Percentiles rank a stretch among this genome's conserved stretches.
phyloP scores from a whole-genome alignment of 345 rosid species.

The Luvunga scandens region DNA sequence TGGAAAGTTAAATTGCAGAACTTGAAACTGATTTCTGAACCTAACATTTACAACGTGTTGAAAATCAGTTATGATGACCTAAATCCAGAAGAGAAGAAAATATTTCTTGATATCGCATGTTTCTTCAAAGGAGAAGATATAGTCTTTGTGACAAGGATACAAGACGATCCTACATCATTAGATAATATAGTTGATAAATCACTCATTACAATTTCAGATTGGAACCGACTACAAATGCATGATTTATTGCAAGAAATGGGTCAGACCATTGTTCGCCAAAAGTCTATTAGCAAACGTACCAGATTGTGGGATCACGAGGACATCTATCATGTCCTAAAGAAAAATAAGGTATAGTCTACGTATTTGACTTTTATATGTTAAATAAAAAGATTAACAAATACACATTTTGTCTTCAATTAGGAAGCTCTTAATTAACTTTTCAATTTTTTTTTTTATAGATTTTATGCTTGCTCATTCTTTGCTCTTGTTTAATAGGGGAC shows the following conservation, averaged over 20 bases:
- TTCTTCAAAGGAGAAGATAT: constrained; percentile 31
- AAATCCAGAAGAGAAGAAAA: constrained; percentile 8
- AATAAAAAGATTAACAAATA: background rate
- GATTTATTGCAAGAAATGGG: constrained; percentile 40
- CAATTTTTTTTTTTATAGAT: background rate
- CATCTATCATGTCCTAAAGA: background rate
- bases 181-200: constrained; percentile 28
- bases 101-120: constrained; percentile 52
- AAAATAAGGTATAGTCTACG: background rate
- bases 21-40: background rate
- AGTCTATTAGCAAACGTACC: background rate
- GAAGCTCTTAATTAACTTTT: background rate
- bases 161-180: constrained; percentile 11
- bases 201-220: constrained; percentile 24
- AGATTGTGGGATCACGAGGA: constrained; percentile 13
- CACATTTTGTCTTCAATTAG: background rate
- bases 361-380: background rate
- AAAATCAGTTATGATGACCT: constrained; percentile 20
- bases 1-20: background rate
- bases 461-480: background rate
- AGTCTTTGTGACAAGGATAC: constrained; percentile 20
- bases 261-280: constrained; percentile 8
- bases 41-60: background rate
- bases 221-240: constrained; percentile 31
- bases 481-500: background rate